These are phyloP conservation scores for Didymella segeticola DNA, from an alignment of 2,329 filamentous ascomycete genomes.

Conservation along the genomic window DNA sequence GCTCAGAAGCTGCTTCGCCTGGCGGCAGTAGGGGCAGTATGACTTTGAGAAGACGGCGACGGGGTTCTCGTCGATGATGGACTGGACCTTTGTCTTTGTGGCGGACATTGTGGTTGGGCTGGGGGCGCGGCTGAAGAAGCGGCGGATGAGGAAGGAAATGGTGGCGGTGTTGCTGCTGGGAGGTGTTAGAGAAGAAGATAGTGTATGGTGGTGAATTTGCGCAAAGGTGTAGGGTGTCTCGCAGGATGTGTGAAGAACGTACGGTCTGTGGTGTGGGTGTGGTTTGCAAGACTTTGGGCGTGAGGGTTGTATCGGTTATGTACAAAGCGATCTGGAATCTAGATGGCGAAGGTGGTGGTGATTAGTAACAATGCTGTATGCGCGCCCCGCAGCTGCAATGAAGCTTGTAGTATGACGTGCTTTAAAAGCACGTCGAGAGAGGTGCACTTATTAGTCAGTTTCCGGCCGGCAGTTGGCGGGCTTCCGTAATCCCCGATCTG, in stretches of 20 bases:
- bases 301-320: not conserved
- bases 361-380: constrained; percentile 31
- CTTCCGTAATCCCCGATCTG: constrained; percentile 18
- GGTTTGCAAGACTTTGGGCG: not conserved
- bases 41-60: constrained; percentile 97
- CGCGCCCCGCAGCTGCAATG: constrained; percentile 38
- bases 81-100: constrained; percentile 81
- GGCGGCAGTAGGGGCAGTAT: constrained; percentile 91
- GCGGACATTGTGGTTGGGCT: constrained; percentile 76
- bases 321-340: constrained; percentile 30
- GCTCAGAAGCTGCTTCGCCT: constrained; percentile 77
- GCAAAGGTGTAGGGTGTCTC: too few relatives aligned
- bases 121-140: constrained; percentile 69
- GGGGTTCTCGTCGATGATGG: constrained; percentile 86
- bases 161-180: constrained; percentile 47
- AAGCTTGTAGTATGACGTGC: constrained; percentile 42
- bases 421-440: constrained; percentile 21
- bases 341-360: constrained; percentile 2
- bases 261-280: not conserved
- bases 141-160: constrained; percentile 70
- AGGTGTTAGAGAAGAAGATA: too few relatives aligned
- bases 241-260: not conserved
- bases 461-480: constrained; percentile 19
- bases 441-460: constrained; percentile 18
- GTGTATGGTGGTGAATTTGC: too few relatives aligned